Evolutionary conservation across 805 yeast species (phyloP), one percentile per base, ranked within the genome.

Genomic region (Barnettozyma botsteinii): DNA sequence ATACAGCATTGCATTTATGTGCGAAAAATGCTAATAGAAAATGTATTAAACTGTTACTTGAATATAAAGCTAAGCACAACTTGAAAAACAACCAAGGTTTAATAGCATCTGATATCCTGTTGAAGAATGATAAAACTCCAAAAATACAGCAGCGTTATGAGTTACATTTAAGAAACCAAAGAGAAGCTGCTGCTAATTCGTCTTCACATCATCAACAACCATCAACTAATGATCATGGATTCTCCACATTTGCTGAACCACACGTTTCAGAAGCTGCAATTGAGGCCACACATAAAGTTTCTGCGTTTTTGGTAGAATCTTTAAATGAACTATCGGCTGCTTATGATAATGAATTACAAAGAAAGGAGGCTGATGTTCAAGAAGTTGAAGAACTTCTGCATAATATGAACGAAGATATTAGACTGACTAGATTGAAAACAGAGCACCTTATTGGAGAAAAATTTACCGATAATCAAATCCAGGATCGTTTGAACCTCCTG

Each of bases 1-100:
- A 85, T 49, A 83, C 94, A 3, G 82, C 89, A 12, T 65, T 85
- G 31, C 93, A 83, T 51, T 66, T 86, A 29, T 85, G 89, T 13
- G 75, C 85, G 12, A 70, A 77, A 32, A 67, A 77, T 35, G 74
- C 75, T 1, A 74, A 82, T 39, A 66, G 73, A 31, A 66, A 67
- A 41, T 68, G 78, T 33, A 68, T 73, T 37, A 71, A 72, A 39
- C 66, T 71, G 15, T 59, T 80, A 18, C 46, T 77, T 25, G 64
- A 70, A 35, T 65, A 73, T 49, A 68, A 72, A 21, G 83, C 82
- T 3, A 55, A 60, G 29, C 60, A 70, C 3, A 64, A 62, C 31
- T 52, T 72, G 19, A 61, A 62, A 22, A 75, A 74, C 51, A 49
- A 53, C 28, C 42, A 44, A 14, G 62, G 61, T 4, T 35, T 45